Conservation (phyloP, 352 stramenopile genomes). For the Phytophthora citrophthora region DNA sequence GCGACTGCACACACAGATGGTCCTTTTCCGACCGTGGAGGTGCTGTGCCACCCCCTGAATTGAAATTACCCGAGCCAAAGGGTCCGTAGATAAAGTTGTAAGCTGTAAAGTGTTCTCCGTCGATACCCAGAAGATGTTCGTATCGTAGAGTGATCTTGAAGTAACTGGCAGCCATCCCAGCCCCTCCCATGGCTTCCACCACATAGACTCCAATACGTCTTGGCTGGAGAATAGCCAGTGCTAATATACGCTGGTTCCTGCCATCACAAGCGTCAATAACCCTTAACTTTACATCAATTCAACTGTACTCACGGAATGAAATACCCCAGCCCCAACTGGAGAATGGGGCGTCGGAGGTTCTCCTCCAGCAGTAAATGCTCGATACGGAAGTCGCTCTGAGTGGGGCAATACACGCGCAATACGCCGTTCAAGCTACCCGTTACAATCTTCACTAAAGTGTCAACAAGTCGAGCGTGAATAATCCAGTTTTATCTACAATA, state of each 20-base stretch:
- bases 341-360: conserved; percentile 82
- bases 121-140: conserved; percentile 85
- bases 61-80: conserved; percentile 58
- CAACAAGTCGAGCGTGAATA: background rate
- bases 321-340: conserved; percentile 86
- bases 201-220: conserved; percentile 80
- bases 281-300: background rate
- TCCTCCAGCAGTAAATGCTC: conserved; percentile 91
- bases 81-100: conserved; percentile 89
- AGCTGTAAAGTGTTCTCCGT: conserved; percentile 91
- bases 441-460: conserved; percentile 82
- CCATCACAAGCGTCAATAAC: conserved; percentile 7
- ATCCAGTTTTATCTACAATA: no score
- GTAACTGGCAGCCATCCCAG: conserved; percentile 79
- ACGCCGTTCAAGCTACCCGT: conserved; percentile 88
- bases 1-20: conserved; percentile 90
- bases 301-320: conserved; percentile 78
- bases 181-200: conserved; percentile 78
- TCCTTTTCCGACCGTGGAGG: conserved; percentile 51
- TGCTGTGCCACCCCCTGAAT: conserved; percentile 10
- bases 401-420: conserved; percentile 86
- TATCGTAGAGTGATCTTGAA: conserved; percentile 86
- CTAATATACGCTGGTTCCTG: conserved; percentile 64
- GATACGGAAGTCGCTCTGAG: conserved; percentile 83
- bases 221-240: conserved; percentile 90